A percentile compares a stretch with the other conserved stretches of the same genome.
These are phyloP conservation scores for Alternaria sp. DNA, from an alignment of 2,329 filamentous ascomycete genomes.

Conservation along the genomic window DNA sequence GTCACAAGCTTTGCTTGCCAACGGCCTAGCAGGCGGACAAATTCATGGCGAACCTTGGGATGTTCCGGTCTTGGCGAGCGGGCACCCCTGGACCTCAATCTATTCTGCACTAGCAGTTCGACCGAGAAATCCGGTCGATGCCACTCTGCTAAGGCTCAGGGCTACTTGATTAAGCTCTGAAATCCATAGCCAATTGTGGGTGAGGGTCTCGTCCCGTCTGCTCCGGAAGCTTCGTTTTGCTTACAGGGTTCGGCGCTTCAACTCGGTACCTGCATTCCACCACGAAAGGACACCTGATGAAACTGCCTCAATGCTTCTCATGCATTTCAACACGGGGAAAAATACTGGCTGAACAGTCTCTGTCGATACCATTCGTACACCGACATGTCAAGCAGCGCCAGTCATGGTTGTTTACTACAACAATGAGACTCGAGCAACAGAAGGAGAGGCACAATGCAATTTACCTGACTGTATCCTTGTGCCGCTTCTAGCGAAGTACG, in stretches of 20 bases:
- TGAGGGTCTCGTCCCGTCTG: slow-evolving; percentile 44
- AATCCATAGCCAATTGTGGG: slow-evolving; percentile 21
- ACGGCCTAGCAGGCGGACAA: slow-evolving; percentile 1
- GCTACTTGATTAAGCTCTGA: slow-evolving; percentile 24
- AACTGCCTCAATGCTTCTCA: slow-evolving; percentile 1
- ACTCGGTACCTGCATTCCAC: slow-evolving; percentile 15
- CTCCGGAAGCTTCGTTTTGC: slow-evolving; percentile 33
- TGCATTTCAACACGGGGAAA: background rate
- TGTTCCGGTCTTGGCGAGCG: slow-evolving; percentile 7
- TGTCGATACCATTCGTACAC: background rate
- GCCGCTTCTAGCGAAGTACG: slow-evolving; percentile 5
- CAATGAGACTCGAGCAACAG: background rate
- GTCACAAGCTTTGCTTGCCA: background rate
- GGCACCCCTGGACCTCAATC: slow-evolving; percentile 13
- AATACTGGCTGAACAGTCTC: background rate
- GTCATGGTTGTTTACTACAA: background rate
- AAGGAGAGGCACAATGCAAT: background rate
- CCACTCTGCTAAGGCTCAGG: slow-evolving; percentile 28
- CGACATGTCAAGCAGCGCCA: background rate
- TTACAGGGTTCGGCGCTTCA: slow-evolving; percentile 8
- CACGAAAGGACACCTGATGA: slow-evolving; percentile 6
- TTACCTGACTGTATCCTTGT: background rate
- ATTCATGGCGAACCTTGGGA: slow-evolving; percentile 2
- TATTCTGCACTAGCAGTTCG: slow-evolving; percentile 11
- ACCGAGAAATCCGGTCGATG: slow-evolving; percentile 30